Evolutionary conservation across 2,329 filamentous ascomycete genomes (phyloP), one percentile per base, ranked within the genome.

Genomic region (Aspergillus tamarii): DNA sequence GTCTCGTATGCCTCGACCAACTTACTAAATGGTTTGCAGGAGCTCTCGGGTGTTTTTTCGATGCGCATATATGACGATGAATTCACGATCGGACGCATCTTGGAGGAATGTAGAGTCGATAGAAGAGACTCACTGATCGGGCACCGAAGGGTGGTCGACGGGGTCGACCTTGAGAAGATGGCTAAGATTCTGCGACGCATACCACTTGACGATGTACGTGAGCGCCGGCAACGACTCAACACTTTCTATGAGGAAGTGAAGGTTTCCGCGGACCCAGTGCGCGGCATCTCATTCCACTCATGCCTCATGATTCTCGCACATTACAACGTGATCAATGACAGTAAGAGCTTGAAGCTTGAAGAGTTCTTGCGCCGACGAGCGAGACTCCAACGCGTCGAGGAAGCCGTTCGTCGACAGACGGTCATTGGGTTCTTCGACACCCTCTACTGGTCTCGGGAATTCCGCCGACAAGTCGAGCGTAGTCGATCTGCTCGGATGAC

Each of bases 251-350:
- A 98, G 78, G 96, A 99, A 80, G 91, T 98, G 23, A 88, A 98
- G 77, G 93, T 97, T 7, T 94, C 93, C 5, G 93, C 94, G 5
- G 94, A 99, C 76, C 91, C 90, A 1, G 92, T 96, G 72, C 87
- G 88, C 66, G 95, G 95, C 55, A 96, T 99, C 64, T 90, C 92
- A 0, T 99, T 99, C 77, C 95, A 93, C 3, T 90, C 91, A 8
- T 90, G 97, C 26, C 84, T 99, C 58, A 95, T 99, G 91, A 96
- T 96, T 65, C 84, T 99, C 62, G 94, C 96, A 39, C 95, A 99
- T 78, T 96, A 99, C 84, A 99, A 98, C 73, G 93, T 99, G 73
- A 99, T 99, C 76, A 97, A 90, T 70, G 95, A 99, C 78, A 97
- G 91, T 82, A 97, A 97, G 84, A 97, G 93, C 78, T 82, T 99